Percentiles rank a stretch among this genome's conserved stretches.
Conservation (phyloP, 129 eudicot species). For the Centrapalus pauciflorus region DNA sequence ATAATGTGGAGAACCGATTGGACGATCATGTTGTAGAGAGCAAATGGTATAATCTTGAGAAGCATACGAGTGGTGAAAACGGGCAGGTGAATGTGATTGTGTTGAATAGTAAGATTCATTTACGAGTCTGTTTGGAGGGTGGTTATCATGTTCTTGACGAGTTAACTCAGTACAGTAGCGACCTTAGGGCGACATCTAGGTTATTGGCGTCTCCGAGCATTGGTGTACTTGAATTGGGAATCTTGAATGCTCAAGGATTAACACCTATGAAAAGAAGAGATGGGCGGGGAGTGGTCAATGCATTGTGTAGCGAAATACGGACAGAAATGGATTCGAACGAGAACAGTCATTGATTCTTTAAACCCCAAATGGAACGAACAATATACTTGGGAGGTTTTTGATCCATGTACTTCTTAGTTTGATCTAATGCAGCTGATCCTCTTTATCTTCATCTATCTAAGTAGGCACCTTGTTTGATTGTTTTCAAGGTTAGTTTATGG, state of each 20-base stretch:
- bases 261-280: conserved; percentile 59
- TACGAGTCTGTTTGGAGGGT: conserved; percentile 20
- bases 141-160: conserved; percentile 31
- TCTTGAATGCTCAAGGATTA: conserved; percentile 21
- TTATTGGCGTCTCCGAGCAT: conserved; percentile 10
- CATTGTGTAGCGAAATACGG: conserved; percentile 87
- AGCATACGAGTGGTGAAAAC: not conserved
- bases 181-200: conserved; percentile 14
- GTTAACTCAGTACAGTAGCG: conserved; percentile 17
- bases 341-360: not conserved
- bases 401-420: conserved; percentile 20
- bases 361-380: conserved; percentile 21
- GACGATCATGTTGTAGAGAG: not conserved
- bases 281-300: conserved; percentile 54
- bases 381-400: conserved; percentile 24
- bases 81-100: not conserved
- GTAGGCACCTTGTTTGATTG: no score
- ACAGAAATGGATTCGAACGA: conserved; percentile 20
- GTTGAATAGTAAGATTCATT: conserved; percentile 13
- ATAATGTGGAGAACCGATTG: conserved; percentile 11
- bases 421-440: no score
- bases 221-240: conserved; percentile 21
- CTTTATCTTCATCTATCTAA: no score
- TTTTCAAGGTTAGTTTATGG: no score
- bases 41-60: not conserved